Percentiles rank a stretch among this genome's conserved stretches.
These are phyloP conservation scores for Boletus reticulatus DNA, from an alignment of 768 basidiomycete species.

Conservation along the genomic window DNA sequence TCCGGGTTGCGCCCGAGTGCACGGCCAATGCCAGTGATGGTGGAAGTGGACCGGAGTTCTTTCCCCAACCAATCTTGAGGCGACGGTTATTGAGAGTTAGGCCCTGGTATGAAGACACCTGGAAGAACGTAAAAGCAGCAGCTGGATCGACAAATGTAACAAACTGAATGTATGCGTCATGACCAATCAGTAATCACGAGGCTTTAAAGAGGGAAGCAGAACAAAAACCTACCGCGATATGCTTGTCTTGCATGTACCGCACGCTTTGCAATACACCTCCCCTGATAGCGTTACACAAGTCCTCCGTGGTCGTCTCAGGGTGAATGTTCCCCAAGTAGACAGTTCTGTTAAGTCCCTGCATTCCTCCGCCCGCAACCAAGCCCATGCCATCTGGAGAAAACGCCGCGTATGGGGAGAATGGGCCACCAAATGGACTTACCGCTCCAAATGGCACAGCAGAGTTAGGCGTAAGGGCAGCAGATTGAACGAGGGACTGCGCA, in stretches of 20 bases:
- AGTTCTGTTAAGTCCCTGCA: slow-evolving; percentile 78
- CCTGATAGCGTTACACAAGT: slow-evolving; percentile 93
- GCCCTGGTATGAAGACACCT: slow-evolving; percentile 86
- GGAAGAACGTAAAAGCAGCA: slow-evolving; percentile 92
- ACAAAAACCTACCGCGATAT: slow-evolving; percentile 75
- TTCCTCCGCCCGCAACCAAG: slow-evolving; percentile 29
- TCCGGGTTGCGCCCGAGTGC: slow-evolving; percentile 90
- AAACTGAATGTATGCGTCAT: slow-evolving; percentile 50
- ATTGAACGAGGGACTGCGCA: slow-evolving; percentile 64
- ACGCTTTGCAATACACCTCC: slow-evolving; percentile 97
- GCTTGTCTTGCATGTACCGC: slow-evolving; percentile 94
- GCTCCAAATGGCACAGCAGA: slow-evolving; percentile 31
- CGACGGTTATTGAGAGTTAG: slow-evolving; percentile 90
- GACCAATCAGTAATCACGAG: slow-evolving; percentile 1
- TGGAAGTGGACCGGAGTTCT: slow-evolving; percentile 85
- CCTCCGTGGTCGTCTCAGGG: slow-evolving; percentile 92
- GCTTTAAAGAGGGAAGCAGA: neutral
- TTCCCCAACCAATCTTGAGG: slow-evolving; percentile 98
- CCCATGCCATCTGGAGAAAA: slow-evolving; percentile 45
- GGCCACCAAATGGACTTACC: slow-evolving; percentile 30
- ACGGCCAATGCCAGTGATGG: slow-evolving; percentile 86
- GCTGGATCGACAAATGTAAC: slow-evolving; percentile 95
- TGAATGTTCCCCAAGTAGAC: slow-evolving; percentile 97
- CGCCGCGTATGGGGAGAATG: slow-evolving; percentile 49
- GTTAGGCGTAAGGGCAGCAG: slow-evolving; percentile 38